These are phyloP conservation scores for Prunus dulcis DNA, from an alignment of 306 rosid genomes.

Conservation along the genomic window DNA sequence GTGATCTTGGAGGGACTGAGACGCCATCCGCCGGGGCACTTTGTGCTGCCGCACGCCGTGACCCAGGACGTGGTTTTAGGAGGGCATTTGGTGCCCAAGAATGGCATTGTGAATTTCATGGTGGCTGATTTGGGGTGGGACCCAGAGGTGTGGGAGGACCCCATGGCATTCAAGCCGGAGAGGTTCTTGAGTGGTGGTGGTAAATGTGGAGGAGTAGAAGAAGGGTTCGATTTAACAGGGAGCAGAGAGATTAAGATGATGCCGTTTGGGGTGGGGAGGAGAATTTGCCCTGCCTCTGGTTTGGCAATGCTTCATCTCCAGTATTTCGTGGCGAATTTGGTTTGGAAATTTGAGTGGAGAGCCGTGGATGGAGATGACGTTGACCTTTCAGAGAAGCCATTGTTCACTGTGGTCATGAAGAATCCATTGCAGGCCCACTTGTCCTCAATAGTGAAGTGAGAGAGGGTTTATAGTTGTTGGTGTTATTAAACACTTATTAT, in stretches of 20 bases:
- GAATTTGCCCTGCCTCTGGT: constrained; percentile 19
- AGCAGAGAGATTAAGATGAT: constrained; percentile 32
- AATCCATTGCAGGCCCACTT: constrained; percentile 21
- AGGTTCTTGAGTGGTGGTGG: constrained; percentile 9
- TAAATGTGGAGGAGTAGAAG: neutral
- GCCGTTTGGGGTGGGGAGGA: constrained; percentile 39
- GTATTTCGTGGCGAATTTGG: constrained; percentile 36
- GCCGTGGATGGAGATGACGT: neutral
- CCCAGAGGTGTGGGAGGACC: constrained; percentile 31
- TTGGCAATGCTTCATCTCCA: constrained; percentile 31
- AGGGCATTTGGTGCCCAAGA: constrained; percentile 20
- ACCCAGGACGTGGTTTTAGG: constrained; percentile 16
- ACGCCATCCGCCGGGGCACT: constrained; percentile 35
- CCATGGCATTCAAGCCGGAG: constrained; percentile 35
- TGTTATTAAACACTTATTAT: neutral
- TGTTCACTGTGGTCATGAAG: constrained; percentile 36
- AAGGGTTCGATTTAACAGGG: constrained; percentile 8
- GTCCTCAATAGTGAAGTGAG: neutral
- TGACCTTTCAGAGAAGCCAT: constrained; percentile 25
- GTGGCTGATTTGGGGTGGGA: constrained; percentile 35
- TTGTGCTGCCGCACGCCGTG: constrained; percentile 23
- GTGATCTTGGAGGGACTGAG: constrained; percentile 30
- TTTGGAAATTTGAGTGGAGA: constrained; percentile 28
- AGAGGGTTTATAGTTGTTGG: neutral
- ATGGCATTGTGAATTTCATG: constrained; percentile 20